These are phyloP conservation scores for Stephania japonica DNA, from an alignment of 164 flowering plant species.

Conservation along the genomic window DNA sequence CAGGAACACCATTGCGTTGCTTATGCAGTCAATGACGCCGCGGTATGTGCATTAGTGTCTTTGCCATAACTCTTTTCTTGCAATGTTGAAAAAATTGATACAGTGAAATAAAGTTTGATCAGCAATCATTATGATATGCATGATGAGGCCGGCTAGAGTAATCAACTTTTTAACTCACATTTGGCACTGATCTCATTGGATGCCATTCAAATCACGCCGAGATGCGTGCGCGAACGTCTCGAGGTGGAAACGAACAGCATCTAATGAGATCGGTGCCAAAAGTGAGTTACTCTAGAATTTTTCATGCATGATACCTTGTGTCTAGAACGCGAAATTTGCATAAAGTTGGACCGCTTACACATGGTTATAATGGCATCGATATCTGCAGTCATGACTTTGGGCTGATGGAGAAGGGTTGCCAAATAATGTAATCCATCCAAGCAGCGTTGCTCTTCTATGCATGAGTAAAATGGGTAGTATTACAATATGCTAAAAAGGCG, in stretches of 20 bases:
- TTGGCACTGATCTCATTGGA: no score
- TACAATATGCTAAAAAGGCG: neutral
- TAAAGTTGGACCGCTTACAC: neutral
- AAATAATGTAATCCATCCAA: neutral
- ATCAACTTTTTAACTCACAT: no score
- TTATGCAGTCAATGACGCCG: conserved; percentile 76
- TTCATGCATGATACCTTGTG: neutral
- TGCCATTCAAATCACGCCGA: no score
- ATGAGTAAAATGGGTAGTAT: neutral
- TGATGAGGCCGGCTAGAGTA: no score
- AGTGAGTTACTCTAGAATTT: no score
- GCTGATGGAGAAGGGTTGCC: neutral
- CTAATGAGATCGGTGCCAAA: no score
- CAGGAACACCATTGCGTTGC: conserved; percentile 98
- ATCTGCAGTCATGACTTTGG: neutral
- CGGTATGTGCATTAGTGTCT: conserved; percentile 39
- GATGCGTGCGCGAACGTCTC: no score
- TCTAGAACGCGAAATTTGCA: neutral
- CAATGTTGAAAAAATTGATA: neutral
- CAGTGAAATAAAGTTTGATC: neutral
- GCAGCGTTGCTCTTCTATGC: neutral
- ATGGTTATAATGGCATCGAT: neutral
- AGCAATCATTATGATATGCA: neutral
- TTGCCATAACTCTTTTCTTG: neutral
- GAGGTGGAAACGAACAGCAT: no score